Conservation (phyloP, 164 flowering plant genomes). For the Amborella trichopoda region DNA sequence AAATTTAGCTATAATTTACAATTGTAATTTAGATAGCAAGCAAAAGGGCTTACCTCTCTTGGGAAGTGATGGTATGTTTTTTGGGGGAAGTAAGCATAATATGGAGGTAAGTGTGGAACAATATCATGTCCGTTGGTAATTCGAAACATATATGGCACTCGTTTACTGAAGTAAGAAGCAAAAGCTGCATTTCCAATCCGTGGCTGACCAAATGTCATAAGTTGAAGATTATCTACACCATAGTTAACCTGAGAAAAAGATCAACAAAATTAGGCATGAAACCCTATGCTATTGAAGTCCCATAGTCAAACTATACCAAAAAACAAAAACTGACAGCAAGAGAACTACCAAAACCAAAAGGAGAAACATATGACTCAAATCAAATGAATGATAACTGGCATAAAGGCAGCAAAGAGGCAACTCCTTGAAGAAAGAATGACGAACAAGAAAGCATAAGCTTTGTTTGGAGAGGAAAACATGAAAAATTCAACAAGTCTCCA, state of each 20-base stretch:
- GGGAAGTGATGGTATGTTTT: constrained; percentile 97
- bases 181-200: constrained; percentile 92
- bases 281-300: too few species aligned
- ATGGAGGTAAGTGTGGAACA: constrained; percentile 97
- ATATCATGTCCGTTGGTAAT: constrained; percentile 78
- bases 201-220: constrained; percentile 98
- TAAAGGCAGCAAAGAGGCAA: too few species aligned
- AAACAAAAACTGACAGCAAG: too few species aligned
- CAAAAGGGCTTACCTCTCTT: constrained; percentile 57
- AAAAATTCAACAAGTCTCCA: too few species aligned
- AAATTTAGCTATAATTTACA: not conserved
- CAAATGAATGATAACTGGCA: too few species aligned
- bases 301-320: too few species aligned
- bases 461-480: too few species aligned
- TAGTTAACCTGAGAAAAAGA: constrained; percentile 60
- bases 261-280: too few species aligned
- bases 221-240: constrained; percentile 38
- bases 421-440: too few species aligned
- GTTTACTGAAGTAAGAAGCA: constrained; percentile 57
- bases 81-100: constrained; percentile 51
- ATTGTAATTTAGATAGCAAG: not conserved
- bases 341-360: too few species aligned
- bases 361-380: too few species aligned
- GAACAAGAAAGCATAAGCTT: too few species aligned
- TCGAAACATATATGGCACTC: constrained; percentile 67